Evolutionary conservation across 768 basidiomycete genomes (phyloP), one percentile per base, ranked within the genome.

Genomic region (Dacryopinax spathularia): DNA sequence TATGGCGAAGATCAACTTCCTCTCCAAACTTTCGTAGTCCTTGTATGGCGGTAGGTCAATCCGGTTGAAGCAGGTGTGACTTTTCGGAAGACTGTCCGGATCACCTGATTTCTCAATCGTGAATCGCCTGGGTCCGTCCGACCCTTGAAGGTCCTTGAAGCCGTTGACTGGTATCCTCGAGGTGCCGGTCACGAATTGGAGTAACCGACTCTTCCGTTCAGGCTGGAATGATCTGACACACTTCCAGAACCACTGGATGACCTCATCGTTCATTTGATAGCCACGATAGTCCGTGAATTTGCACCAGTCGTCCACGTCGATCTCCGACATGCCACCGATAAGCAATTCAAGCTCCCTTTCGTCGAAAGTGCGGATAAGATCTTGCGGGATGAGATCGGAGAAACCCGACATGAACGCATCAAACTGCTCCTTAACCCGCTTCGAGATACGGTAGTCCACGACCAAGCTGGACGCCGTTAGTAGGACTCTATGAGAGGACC

Each of bases 231-330:
- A 84, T 35, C 88, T 85, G 62, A 95, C 82, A 69, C 87, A 89
- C 73, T 92, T 85, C 92, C 92, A 94, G 80, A 95, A 95, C 92
- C 92, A 94, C 70, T 90, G 87, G 66, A 94, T 90, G 65, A 89
- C 87, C 71, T 89, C 85, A 70, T 91, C 89, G 2, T 84, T 86
- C 77, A 88, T 88, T 70, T 87, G 84, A 70, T 89, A 91, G 3
- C 88, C 86, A 61, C 90, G 85, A 72, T 94, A 94, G 71, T 94
- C 92, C 20, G 92, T 95, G 74, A 89, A 91, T 70, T 91, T 91
- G 68, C 86, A 88, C 91, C 91, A 93, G 70, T 92, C 90, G 68
- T 92, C 89, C 82, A 90, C 89, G 71, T 92, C 89, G 60, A 91
- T 91, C 72, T 93, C 91, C 33, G 88, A 84, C 86, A 94, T 91